Conservation (phyloP, 345 rosid genomes). For the Acer yangbiense region DNA sequence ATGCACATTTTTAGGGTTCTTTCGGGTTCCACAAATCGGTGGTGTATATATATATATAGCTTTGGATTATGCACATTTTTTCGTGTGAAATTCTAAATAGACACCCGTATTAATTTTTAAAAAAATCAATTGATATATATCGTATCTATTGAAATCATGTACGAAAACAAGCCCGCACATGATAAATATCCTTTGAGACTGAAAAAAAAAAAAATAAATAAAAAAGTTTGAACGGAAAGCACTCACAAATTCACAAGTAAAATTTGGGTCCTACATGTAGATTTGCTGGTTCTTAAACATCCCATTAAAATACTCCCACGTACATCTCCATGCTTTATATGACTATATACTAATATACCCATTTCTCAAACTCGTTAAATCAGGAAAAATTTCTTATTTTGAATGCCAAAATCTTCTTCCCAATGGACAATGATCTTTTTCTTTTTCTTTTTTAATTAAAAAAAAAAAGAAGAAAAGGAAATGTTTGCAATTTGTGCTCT, state of each 20-base stretch:
- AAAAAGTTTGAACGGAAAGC: neutral
- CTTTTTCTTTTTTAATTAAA: neutral
- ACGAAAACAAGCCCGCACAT: accelerated
- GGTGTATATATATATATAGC: conserved; percentile 15
- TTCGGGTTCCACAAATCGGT: conserved; percentile 11
- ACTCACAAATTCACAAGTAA: neutral
- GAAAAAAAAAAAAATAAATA: neutral
- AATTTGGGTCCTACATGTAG: conserved; percentile 18
- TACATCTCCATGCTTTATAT: neutral
- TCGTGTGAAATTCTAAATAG: too few species aligned
- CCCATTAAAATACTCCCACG: conserved; percentile 18
- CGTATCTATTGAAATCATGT: too few species aligned
- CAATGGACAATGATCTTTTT: neutral
- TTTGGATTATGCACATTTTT: too few species aligned
- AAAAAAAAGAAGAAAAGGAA: neutral
- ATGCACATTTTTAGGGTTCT: conserved; percentile 9
- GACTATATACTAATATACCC: neutral
- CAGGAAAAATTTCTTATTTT: neutral
- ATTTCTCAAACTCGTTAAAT: neutral
- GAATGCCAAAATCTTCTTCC: conserved; percentile 11
- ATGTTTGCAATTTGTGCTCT: neutral
- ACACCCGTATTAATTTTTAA: too few species aligned
- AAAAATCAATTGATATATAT: too few species aligned
- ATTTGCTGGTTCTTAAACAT: conserved; percentile 30
- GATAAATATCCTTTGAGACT: conserved; percentile 27